phyloP scores from a whole-genome alignment of 1,284 basidiomycete species.

The Trametes hirsuta region DNA sequence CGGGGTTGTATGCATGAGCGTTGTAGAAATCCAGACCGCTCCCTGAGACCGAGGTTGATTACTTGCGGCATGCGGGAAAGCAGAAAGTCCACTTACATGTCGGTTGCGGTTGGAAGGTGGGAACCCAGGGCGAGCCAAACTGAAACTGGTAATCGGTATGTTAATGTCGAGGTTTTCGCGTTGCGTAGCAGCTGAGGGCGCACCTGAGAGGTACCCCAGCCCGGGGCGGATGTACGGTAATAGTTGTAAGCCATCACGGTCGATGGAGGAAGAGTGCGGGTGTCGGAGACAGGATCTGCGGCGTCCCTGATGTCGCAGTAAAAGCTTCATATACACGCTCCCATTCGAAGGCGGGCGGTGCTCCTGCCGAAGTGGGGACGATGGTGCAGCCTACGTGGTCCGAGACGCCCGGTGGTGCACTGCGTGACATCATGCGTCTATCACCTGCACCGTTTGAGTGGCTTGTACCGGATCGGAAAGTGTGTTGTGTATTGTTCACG shows the following conservation, averaged over 20 bases:
- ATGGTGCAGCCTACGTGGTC: neutral
- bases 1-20: conserved; percentile 57
- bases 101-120: conserved; percentile 60
- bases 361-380: conserved; percentile 1
- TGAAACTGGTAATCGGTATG: conserved; percentile 42
- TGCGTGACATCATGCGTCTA: conserved; percentile 12
- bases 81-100: conserved; percentile 43
- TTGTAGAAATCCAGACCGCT: conserved; percentile 62
- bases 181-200: neutral
- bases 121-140: conserved; percentile 55
- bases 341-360: neutral
- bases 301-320: neutral
- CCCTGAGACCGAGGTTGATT: conserved; percentile 45
- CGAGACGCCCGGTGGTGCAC: neutral
- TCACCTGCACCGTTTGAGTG: neutral
- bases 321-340: neutral
- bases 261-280: neutral
- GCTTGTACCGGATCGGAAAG: neutral
- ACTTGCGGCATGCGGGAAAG: conserved; percentile 3
- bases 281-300: neutral
- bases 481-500: neutral
- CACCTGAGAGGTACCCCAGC: conserved; percentile 21
- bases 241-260: conserved; percentile 22
- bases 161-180: too few relatives aligned
- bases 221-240: too few relatives aligned